Base-by-base conservation (phyloP, 2,329 filamentous ascomycete genomes). In the Pseudogymnoascus sp. region DNA sequence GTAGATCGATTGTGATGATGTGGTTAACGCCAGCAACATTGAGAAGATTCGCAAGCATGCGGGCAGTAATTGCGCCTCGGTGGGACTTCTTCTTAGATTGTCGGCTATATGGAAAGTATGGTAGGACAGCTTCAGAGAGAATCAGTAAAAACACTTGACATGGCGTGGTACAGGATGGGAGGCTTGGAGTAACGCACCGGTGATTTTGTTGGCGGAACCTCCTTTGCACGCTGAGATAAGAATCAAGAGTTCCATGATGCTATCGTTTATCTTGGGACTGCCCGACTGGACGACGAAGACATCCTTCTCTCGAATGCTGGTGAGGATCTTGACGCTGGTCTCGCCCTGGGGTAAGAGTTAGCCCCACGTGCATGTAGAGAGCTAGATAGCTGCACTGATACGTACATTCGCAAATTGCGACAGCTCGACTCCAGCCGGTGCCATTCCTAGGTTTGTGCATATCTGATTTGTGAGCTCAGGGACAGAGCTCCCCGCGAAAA, bases 1-100 rank as follows among this genome's bases (percentile, higher is more conserved):
- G 94, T 30, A 99, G 83, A 72, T 99, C 94, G 71, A 99, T 89
- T 14, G 94, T 99, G 70, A 99, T 92, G 74, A 99, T 90, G 79
- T 99, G 94, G 76, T 96, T 92, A 67, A 99, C 92, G 60, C 94
- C 94, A 59, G 94, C 94, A 62, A 99, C 89, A 63, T 89, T 85
- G 67, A 99, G 86, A 58, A 97, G 84, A 74, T 99, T 99, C 64
- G 94, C 93, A 60, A 99, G 84, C 92, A 99, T 96, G 67, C 93
- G 87, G 61, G 94, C 94, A 7, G 94, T 97, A 71, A 99, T 97
- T 63, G 94, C 92, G 59, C 94, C 94, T 66, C 94, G 86, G 72
- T 97, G 93, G 61, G 91, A 92, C 78, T 99, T 99, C 82, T 97
- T 97, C 81, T 99, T 99, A 62, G 93, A 97, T 76, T 99, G 94